Evolutionary conservation across 495 filamentous ascomycete species (phyloP), one percentile per base, ranked within the genome.

Genomic region (Hapsidospora chrysogenum): DNA sequence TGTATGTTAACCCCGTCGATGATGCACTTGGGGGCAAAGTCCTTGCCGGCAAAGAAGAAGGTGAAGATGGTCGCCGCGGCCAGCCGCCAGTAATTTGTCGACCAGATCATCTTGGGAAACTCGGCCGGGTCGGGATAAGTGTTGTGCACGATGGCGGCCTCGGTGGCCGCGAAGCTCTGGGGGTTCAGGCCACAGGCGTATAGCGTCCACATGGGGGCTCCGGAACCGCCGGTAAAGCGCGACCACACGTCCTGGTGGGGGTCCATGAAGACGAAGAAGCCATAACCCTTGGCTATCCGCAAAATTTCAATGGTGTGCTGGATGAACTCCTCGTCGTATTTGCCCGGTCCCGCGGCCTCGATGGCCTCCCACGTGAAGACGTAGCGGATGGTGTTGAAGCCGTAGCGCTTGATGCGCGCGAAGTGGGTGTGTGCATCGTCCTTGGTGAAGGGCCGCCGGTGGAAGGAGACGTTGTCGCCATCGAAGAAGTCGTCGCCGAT

Each of bases 351-450:
- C 9, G 76, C 76, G 39, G 85, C 76, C 58, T 97, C 89, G 47
- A 97, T 87, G n/a, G 89, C 87, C 52, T 97, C 89, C 89, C 89
- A 97, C 0, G 87, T 96, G 51, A 93, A 97, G 40, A 97, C 67
- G 50, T 97, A 97, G 47, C 89, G 69, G 34, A 97, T 87, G 1
- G 80, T 82, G 54, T 95, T 97, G 56, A 94, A 97, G 5, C 89
- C 89, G 63, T 71, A 93, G 41, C 76, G 78, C 41, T 77, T 76
- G 35, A 97, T 55, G 21, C 85, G 63, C n/a, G 80, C 70, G 52
- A 97, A 93, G 48, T 97, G 89, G 1, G 72, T 63, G 44, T 85
- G 76, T 1, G 89, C 83, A 23, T 94, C 85, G 34, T 81, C 72
- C 28, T 79, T 62, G 3, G 74, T 56, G 50, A 97, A 97, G 0